Evolutionary conservation across 2,329 filamentous ascomycete genomes (phyloP).

Genomic region (Calonectria multiphialidica): DNA sequence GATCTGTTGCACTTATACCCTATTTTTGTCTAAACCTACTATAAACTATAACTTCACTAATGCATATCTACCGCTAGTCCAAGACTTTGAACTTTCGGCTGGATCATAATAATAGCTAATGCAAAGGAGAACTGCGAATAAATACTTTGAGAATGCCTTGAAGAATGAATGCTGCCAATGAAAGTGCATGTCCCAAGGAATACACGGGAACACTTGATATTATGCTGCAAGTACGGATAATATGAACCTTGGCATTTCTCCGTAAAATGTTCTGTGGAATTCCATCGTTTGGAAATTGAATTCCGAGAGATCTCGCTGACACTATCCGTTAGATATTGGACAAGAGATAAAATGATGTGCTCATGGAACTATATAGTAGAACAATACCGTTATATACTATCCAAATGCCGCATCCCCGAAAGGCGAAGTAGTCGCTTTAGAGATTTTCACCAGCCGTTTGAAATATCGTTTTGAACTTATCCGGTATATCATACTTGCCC

Average conservation of each 20-base stretch:
- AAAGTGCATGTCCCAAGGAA: too few species aligned
- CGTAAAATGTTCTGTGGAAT: too few species aligned
- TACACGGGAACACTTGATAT: too few species aligned
- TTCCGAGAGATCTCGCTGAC: not conserved
- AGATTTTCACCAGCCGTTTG: not conserved
- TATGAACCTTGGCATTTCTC: too few species aligned
- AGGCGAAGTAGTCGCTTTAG: not conserved
- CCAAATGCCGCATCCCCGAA: too few species aligned
- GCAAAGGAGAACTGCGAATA: too few species aligned
- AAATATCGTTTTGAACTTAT: not conserved
- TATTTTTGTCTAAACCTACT: not conserved
- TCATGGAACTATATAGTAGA: not conserved
- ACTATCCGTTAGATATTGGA: too few species aligned
- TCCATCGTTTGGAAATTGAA: too few species aligned
- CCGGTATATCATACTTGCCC: not conserved
- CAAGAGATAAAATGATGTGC: not conserved
- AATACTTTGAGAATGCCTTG: too few species aligned
- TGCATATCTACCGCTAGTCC: not conserved
- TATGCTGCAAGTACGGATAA: too few species aligned
- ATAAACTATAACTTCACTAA: not conserved
- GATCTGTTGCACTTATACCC: not conserved
- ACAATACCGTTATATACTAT: too few species aligned
- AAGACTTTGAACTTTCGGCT: not conserved
- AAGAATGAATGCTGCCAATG: too few species aligned
- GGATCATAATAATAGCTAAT: not conserved